These are phyloP conservation scores for Perkinsus chesapeaki DNA, from an alignment of 169 alveolate species.

Conservation along the genomic window DNA sequence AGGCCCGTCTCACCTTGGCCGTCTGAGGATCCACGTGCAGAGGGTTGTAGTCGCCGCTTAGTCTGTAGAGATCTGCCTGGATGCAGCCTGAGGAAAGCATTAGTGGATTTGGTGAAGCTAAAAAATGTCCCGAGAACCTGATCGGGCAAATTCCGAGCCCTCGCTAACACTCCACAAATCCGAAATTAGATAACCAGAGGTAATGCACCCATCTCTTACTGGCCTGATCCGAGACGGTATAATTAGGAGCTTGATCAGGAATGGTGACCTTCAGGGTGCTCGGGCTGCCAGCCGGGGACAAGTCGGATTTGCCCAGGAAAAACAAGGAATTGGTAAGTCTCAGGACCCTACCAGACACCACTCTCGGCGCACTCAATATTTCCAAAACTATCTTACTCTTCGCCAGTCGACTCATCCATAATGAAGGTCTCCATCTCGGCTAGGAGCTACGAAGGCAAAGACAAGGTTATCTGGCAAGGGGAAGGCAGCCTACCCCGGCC, in stretches of 20 bases:
- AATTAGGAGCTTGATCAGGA: not conserved
- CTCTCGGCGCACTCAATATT: not conserved
- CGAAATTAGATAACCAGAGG: not conserved
- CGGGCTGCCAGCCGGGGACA: not conserved
- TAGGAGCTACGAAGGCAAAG: not conserved
- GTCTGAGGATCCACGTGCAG: constrained; percentile 48
- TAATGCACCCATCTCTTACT: not conserved
- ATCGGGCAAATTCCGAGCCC: too few relatives aligned
- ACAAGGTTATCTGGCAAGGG: not conserved
- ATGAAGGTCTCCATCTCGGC: not conserved
- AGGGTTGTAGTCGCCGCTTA: constrained; percentile 54
- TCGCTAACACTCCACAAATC: too few relatives aligned
- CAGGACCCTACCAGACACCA: not conserved
- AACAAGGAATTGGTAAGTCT: not conserved
- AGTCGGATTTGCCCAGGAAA: not conserved
- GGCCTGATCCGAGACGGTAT: not conserved
- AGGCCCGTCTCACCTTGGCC: constrained; percentile 31
- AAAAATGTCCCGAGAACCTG: too few relatives aligned
- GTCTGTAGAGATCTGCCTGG: constrained; percentile 50
- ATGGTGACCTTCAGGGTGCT: not conserved
- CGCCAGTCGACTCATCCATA: not conserved
- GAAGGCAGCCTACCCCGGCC: not conserved
- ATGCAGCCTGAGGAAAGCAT: constrained; percentile 9
- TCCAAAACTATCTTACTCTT: not conserved
- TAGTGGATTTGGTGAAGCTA: too few relatives aligned